A percentile compares a stretch with the other conserved stretches of the same genome.
phyloP scores from a whole-genome alignment of 2,329 filamentous ascomycete genomes.

The Paracorniculantispora psalliotae region DNA sequence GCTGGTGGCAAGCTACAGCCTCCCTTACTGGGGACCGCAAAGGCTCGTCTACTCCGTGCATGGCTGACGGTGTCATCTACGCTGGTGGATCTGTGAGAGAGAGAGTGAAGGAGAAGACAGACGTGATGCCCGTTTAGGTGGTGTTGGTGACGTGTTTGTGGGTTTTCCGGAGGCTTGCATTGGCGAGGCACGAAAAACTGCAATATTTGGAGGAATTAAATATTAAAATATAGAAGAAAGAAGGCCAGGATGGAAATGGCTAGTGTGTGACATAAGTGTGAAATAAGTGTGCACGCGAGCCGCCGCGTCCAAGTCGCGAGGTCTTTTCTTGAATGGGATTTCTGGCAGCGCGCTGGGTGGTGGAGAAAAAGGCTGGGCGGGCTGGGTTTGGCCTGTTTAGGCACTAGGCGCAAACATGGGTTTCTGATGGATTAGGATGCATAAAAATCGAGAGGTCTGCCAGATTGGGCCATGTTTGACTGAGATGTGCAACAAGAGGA shows the following conservation, averaged over 20 bases:
- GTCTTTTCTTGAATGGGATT: not conserved
- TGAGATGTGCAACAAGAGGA: too few species aligned
- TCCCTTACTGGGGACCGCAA: too few species aligned
- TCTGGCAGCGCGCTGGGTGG: not conserved
- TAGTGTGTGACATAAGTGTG: too few species aligned
- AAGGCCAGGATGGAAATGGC: not conserved
- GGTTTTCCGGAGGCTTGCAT: not conserved
- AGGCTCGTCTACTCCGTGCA: too few species aligned
- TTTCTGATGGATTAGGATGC: too few species aligned
- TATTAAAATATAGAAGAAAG: not conserved
- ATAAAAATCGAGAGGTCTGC: too few species aligned
- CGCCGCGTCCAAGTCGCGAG: conserved; percentile 8
- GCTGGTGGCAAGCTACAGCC: too few species aligned
- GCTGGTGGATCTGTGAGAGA: too few species aligned
- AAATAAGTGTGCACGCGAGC: not conserved
- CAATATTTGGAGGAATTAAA: not conserved
- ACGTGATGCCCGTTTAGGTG: not conserved
- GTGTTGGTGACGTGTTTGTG: not conserved
- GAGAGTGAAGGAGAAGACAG: not conserved
- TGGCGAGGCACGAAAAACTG: too few species aligned
- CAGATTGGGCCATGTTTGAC: too few species aligned
- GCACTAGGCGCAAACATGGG: not conserved
- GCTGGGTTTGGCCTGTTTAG: not conserved
- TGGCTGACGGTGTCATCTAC: too few species aligned
- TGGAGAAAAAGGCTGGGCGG: not conserved